Conservation (phyloP, 164 flowering plant genomes). For the Chimonanthus salicifolius region DNA sequence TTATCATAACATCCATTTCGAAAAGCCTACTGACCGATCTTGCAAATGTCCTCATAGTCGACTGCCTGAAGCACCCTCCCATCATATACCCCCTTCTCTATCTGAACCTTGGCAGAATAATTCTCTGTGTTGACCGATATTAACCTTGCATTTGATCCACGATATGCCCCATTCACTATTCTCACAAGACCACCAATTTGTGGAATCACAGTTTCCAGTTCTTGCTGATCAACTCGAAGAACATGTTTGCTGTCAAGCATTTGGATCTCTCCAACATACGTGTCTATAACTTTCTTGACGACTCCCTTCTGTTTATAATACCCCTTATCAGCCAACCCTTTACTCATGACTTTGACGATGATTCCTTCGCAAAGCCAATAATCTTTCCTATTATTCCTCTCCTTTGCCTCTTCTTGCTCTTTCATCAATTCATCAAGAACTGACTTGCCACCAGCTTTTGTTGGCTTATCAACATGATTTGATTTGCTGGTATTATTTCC, state of each 20-base stretch:
- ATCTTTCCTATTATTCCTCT: slow-evolving; percentile 66
- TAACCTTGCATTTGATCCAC: slow-evolving; percentile 72
- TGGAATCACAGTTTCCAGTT: slow-evolving; percentile 89
- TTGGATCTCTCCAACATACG: slow-evolving; percentile 79
- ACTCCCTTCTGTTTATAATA: slow-evolving; percentile 85
- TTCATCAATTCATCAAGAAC: slow-evolving; percentile 78
- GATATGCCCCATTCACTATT: slow-evolving; percentile 90
- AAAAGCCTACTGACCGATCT: slow-evolving; percentile 22
- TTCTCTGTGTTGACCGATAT: slow-evolving; percentile 55
- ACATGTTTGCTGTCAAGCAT: slow-evolving; percentile 77
- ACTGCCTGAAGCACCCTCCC: slow-evolving; percentile 71
- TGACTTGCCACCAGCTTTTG: slow-evolving; percentile 28
- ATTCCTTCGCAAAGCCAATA: slow-evolving; percentile 86
- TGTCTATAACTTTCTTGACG: slow-evolving; percentile 66
- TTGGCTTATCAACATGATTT: slow-evolving; percentile 12
- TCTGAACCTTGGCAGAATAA: slow-evolving; percentile 72
- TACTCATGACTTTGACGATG: slow-evolving; percentile 87
- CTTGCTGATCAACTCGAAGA: slow-evolving; percentile 80
- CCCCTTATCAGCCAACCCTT: slow-evolving; percentile 62
- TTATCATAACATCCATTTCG: not conserved
- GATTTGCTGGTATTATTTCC: slow-evolving; percentile 18
- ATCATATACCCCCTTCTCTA: slow-evolving; percentile 82
- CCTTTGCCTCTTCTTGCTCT: slow-evolving; percentile 79
- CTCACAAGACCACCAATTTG: slow-evolving; percentile 73
- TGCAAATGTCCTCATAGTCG: slow-evolving; percentile 86